Conservation (phyloP, 1,284 basidiomycete species). For the Ceraceosorus guamensis region DNA sequence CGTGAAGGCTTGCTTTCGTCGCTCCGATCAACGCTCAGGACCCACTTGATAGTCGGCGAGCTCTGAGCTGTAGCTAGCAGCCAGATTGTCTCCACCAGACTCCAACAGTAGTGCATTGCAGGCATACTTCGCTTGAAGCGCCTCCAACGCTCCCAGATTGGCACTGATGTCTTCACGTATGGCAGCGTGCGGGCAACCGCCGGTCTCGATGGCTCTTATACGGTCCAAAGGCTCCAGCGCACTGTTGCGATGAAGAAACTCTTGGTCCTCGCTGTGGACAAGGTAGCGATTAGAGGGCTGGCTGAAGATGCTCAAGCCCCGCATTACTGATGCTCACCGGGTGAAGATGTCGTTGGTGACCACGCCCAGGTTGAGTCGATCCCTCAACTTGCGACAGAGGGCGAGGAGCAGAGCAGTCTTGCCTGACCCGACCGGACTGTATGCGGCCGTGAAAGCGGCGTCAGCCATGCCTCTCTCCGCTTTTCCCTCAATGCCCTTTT, state of each 20-base stretch:
- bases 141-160: conserved; percentile 89
- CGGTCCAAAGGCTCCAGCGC: conserved; percentile 70
- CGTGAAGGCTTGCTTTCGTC: conserved; percentile 53
- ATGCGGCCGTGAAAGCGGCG: conserved; percentile 1
- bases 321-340: not conserved
- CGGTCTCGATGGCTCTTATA: conserved; percentile 91
- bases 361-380: conserved; percentile 78
- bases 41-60: conserved; percentile 91
- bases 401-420: conserved; percentile 92
- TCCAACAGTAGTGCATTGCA: conserved; percentile 68
- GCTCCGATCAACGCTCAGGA: no score
- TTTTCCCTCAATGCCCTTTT: conserved; percentile 8
- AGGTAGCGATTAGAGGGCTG: not conserved
- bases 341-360: conserved; percentile 47
- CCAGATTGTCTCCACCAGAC: conserved; percentile 90
- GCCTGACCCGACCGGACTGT: conserved; percentile 75
- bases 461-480: not conserved
- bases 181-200: conserved; percentile 48
- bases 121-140: conserved; percentile 72
- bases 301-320: no score
- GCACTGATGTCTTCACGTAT: conserved; percentile 86
- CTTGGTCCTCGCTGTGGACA: conserved; percentile 78
- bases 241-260: conserved; percentile 87
- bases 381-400: conserved; percentile 75
- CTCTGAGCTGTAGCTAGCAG: conserved; percentile 89